A percentile compares a stretch with the other conserved stretches of the same genome.
phyloP scores from a whole-genome alignment of 352 stramenopile genomes.

The Phytopythium chamaehyphon region DNA sequence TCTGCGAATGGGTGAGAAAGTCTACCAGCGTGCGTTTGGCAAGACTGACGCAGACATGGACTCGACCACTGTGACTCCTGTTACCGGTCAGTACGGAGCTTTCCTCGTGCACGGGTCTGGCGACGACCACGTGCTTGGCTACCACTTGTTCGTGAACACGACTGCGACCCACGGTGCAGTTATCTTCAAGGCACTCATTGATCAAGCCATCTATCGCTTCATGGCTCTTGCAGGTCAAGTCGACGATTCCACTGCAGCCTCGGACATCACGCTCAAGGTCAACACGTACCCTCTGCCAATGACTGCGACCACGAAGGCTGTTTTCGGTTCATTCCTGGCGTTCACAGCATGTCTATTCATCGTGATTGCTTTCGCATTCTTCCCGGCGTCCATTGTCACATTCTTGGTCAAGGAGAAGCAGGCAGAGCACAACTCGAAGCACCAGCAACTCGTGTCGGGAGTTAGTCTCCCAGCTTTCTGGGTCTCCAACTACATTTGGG shows the following conservation, averaged over 20 bases:
- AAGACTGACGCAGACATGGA: slow-evolving; percentile 62
- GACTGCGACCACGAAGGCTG: slow-evolving; percentile 29
- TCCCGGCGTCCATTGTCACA: slow-evolving; percentile 88
- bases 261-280: slow-evolving; percentile 32
- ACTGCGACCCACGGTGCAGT: slow-evolving; percentile 30
- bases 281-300: slow-evolving; percentile 48
- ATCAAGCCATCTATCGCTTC: slow-evolving; percentile 40
- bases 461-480: slow-evolving; percentile 93
- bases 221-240: slow-evolving; percentile 17
- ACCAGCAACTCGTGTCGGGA: slow-evolving; percentile 94
- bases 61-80: slow-evolving; percentile 44
- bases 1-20: slow-evolving; percentile 27
- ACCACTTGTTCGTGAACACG: slow-evolving; percentile 51
- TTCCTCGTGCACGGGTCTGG: slow-evolving; percentile 27
- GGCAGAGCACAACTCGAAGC: slow-evolving; percentile 90
- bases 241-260: slow-evolving; percentile 3
- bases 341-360: slow-evolving; percentile 84
- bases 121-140: slow-evolving; percentile 27
- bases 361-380: slow-evolving; percentile 89
- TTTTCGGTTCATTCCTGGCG: slow-evolving; percentile 47
- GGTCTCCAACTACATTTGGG: slow-evolving; percentile 93
- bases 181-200: slow-evolving; percentile 50
- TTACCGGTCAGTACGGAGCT: slow-evolving; percentile 31
- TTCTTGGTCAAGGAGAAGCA: slow-evolving; percentile 95
- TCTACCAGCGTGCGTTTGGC: slow-evolving; percentile 30